phyloP scores from a whole-genome alignment of 768 basidiomycete genomes.

The Megacollybia marginata region DNA sequence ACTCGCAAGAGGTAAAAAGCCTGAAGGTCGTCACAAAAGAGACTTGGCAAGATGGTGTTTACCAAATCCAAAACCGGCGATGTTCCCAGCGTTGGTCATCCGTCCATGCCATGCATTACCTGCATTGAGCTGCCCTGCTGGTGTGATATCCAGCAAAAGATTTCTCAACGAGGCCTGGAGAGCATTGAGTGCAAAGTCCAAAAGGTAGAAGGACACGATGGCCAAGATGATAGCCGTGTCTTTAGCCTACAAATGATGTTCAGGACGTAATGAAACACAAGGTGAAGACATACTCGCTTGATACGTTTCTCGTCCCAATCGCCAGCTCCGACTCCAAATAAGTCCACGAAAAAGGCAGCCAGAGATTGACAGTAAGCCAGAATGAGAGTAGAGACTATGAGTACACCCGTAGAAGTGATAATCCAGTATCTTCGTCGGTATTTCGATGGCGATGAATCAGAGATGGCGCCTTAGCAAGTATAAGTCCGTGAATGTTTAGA shows the following conservation, averaged over 20 bases:
- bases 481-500: slow-evolving; percentile 1
- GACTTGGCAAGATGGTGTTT: slow-evolving; percentile 11
- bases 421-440: slow-evolving; percentile 94
- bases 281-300: slow-evolving; percentile 38
- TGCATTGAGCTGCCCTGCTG: slow-evolving; percentile 82
- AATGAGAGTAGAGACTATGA: slow-evolving; percentile 68
- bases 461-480: slow-evolving; percentile 71
- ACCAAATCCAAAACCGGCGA: slow-evolving; percentile 91
- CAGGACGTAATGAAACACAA: slow-evolving; percentile 1
- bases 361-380: slow-evolving; percentile 79
- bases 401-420: slow-evolving; percentile 73
- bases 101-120: slow-evolving; percentile 98
- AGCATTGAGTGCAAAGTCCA: slow-evolving; percentile 98
- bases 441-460: slow-evolving; percentile 86
- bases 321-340: slow-evolving; percentile 67
- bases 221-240: slow-evolving; percentile 79
- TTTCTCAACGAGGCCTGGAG: slow-evolving; percentile 89
- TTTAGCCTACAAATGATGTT: slow-evolving; percentile 36
- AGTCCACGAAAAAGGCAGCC: slow-evolving; percentile 69
- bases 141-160: slow-evolving; percentile 87
- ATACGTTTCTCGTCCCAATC: slow-evolving; percentile 81
- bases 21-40: slow-evolving; percentile 26
- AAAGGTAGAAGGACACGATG: slow-evolving; percentile 81
- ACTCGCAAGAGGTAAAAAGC: slow-evolving; percentile 81
- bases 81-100: slow-evolving; percentile 96